Evolutionary conservation across 306 rosid species (phyloP).

Genomic region (Lagenaria siceraria): DNA sequence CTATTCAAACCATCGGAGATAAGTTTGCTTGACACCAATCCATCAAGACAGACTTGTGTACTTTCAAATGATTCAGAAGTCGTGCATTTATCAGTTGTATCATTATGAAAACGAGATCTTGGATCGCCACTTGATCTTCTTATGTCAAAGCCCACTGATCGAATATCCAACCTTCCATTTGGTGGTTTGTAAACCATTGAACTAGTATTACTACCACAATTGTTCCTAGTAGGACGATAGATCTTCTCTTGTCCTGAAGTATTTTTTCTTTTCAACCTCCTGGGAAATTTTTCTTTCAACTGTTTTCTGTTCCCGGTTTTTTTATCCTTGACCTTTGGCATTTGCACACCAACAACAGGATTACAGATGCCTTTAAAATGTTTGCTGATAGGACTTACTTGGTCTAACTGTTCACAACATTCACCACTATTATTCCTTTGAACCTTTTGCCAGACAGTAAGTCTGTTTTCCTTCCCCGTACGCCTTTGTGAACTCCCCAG

Average conservation of each 20-base stretch:
- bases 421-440: conserved; percentile 36
- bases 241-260: conserved; percentile 29
- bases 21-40: conserved; percentile 15
- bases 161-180: conserved; percentile 19
- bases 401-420: conserved; percentile 31
- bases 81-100: conserved; percentile 4
- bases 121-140: conserved; percentile 16
- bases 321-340: conserved; percentile 17
- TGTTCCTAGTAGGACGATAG: conserved; percentile 35
- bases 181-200: conserved; percentile 20
- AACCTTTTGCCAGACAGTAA: conserved; percentile 81
- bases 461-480: conserved; percentile 51
- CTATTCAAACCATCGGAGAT: conserved; percentile 10
- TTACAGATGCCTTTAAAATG: conserved; percentile 18
- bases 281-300: conserved; percentile 23
- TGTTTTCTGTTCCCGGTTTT: conserved; percentile 23
- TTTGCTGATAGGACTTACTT: conserved; percentile 24
- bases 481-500: conserved; percentile 28
- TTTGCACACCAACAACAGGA: conserved; percentile 14
- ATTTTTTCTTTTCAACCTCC: conserved; percentile 39
- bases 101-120: conserved; percentile 21
- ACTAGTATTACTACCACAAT: conserved; percentile 21
- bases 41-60: conserved; percentile 22
- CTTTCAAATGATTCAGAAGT: conserved; percentile 27
- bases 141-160: conserved; percentile 24